Evolutionary conservation across 2,329 filamentous ascomycete genomes (phyloP).

Genomic region (Xenoacremonium recifei): DNA sequence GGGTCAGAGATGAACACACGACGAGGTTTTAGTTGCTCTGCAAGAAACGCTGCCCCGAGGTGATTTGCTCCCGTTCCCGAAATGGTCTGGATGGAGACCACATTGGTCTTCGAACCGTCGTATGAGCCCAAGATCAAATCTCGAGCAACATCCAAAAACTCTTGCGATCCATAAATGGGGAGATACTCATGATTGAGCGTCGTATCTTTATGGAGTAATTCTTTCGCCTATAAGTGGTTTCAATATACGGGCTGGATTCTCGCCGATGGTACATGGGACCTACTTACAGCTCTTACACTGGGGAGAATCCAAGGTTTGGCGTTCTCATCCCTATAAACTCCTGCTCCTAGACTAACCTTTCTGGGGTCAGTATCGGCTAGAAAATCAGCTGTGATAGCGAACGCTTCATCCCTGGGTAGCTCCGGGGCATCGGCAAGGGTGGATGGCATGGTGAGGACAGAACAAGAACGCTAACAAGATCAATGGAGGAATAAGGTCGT

Average conservation of each 20-base stretch:
- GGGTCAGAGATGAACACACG: constrained; percentile 29
- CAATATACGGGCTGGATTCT: not conserved
- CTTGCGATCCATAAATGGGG: constrained; percentile 76
- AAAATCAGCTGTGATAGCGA: constrained; percentile 6
- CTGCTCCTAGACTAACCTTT: constrained; percentile 45
- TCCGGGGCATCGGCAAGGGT: not conserved
- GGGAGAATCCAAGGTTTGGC: constrained; percentile 91
- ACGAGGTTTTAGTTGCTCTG: constrained; percentile 15
- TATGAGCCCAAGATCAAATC: constrained; percentile 21
- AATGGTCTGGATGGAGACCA: constrained; percentile 33
- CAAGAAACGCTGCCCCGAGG: constrained; percentile 27
- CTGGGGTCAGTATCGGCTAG: constrained; percentile 17
- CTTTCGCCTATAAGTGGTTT: constrained; percentile 65
- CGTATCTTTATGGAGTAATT: constrained; percentile 75
- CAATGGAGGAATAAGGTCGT: no score
- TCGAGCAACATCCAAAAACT: constrained; percentile 49
- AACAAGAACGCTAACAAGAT: no score
- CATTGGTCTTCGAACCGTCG: constrained; percentile 2
- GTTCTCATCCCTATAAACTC: constrained; percentile 85
- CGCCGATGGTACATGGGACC: not conserved
- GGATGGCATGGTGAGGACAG: not conserved
- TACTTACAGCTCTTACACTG: constrained; percentile 78
- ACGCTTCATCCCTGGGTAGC: constrained; percentile 4
- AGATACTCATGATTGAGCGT: constrained; percentile 91
- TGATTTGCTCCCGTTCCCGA: constrained; percentile 36